Conservation (phyloP, 2,329 filamentous ascomycete species). For the Myriosclerotinia curreyana region DNA sequence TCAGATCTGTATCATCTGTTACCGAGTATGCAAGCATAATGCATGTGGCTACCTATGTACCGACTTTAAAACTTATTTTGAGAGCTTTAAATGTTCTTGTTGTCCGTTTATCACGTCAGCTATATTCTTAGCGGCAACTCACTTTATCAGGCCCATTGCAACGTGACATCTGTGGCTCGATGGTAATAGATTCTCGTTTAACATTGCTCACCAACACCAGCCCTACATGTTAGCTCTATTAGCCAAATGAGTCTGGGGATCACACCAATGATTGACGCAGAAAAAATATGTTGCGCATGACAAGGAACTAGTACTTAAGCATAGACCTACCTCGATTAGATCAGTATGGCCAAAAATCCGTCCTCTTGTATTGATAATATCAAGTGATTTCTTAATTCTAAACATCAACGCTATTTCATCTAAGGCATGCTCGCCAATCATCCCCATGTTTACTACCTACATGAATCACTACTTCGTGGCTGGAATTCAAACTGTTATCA, state of each 20-base stretch:
- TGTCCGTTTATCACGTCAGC: constrained; percentile 18
- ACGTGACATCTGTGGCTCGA: constrained; percentile 20
- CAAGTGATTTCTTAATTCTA: background rate
- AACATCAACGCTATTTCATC: background rate
- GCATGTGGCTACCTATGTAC: constrained; percentile 19
- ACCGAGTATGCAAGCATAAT: constrained; percentile 25
- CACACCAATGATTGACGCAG: background rate
- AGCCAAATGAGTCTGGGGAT: background rate
- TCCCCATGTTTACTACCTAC: background rate
- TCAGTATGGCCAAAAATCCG: background rate
- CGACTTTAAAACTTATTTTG: constrained; percentile 11
- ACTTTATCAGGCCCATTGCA: background rate
- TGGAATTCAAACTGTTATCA: background rate
- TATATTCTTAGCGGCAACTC: constrained; percentile 11
- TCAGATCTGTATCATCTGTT: constrained; percentile 29
- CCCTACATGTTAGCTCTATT: constrained; percentile 11
- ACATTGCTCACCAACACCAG: constrained; percentile 14
- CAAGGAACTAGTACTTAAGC: constrained; percentile 4
- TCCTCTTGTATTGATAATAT: background rate
- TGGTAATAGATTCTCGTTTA: constrained; percentile 6
- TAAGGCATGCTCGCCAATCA: background rate
- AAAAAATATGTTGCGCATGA: background rate
- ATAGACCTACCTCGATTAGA: constrained; percentile 1
- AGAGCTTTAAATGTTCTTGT: constrained; percentile 1
- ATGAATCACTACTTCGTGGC: background rate